These are phyloP conservation scores for Hypsizygus marmoreus DNA, from an alignment of 768 basidiomycete species.

Conservation along the genomic window DNA sequence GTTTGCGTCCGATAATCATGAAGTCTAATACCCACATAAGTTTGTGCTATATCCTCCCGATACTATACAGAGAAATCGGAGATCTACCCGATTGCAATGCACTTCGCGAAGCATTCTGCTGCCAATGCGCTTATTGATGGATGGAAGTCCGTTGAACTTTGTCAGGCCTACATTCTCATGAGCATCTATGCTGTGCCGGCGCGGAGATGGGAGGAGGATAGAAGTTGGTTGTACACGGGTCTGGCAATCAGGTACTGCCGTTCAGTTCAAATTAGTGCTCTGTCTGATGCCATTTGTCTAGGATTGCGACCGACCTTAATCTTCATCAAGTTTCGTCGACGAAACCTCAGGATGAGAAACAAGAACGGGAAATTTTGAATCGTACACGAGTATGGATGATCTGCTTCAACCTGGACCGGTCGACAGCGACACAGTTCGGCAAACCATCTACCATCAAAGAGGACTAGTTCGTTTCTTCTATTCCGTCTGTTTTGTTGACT, in stretches of 20 bases:
- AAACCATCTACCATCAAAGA: slow-evolving; percentile 89
- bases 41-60: slow-evolving; percentile 81
- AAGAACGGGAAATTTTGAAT: slow-evolving; percentile 84
- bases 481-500: not conserved
- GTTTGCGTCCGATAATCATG: not conserved
- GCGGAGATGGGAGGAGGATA: slow-evolving; percentile 85
- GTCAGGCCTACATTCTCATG: slow-evolving; percentile 91
- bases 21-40: not conserved
- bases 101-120: slow-evolving; percentile 82
- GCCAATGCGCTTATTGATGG: slow-evolving; percentile 80
- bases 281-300: slow-evolving; percentile 24
- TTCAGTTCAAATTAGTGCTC: not conserved
- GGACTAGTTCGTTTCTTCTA: slow-evolving; percentile 57
- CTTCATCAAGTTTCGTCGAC: slow-evolving; percentile 66
- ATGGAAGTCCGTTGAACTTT: slow-evolving; percentile 85
- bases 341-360: slow-evolving; percentile 69
- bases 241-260: slow-evolving; percentile 69
- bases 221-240: slow-evolving; percentile 88
- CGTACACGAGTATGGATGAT: slow-evolving; percentile 88
- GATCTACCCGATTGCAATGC: slow-evolving; percentile 87
- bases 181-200: slow-evolving; percentile 80
- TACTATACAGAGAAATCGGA: slow-evolving; percentile 80
- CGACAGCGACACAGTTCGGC: slow-evolving; percentile 85
- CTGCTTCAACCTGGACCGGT: slow-evolving; percentile 87
- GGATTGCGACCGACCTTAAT: slow-evolving; percentile 89